Conservation (phyloP, 805 yeast species). For the Suhomyces sp. region DNA sequence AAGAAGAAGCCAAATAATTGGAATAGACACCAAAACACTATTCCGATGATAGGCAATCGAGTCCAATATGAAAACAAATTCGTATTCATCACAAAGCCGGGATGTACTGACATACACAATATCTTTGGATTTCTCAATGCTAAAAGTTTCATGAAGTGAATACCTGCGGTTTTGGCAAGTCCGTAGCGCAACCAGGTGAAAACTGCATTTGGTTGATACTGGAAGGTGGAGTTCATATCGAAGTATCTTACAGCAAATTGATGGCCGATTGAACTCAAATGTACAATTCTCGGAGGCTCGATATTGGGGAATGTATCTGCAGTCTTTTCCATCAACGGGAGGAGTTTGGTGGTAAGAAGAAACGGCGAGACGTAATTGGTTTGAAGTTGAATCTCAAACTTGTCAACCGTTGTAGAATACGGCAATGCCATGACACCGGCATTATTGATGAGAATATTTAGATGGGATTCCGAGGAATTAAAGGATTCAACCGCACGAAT, state of each 20-base stretch:
- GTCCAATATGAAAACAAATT: slow-evolving; percentile 76
- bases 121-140: slow-evolving; percentile 67
- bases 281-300: slow-evolving; percentile 55
- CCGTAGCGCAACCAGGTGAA: slow-evolving; percentile 82
- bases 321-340: slow-evolving; percentile 51
- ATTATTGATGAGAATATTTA: slow-evolving; percentile 69
- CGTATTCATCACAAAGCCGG: slow-evolving; percentile 85
- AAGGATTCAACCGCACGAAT: slow-evolving; percentile 47
- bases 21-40: slow-evolving; percentile 67
- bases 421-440: slow-evolving; percentile 86
- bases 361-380: slow-evolving; percentile 78
- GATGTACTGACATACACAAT: slow-evolving; percentile 67
- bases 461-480: slow-evolving; percentile 42
- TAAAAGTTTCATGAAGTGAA: slow-evolving; percentile 66
- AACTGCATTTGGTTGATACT: slow-evolving; percentile 60
- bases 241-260: slow-evolving; percentile 49
- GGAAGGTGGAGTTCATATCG: slow-evolving; percentile 47
- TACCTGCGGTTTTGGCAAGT: slow-evolving; percentile 72
- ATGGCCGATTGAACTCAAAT: slow-evolving; percentile 68
- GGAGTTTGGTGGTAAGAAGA: slow-evolving; percentile 58
- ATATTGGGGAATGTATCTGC: slow-evolving; percentile 22
- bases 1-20: slow-evolving; percentile 66
- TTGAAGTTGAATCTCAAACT: slow-evolving; percentile 77
- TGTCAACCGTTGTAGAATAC: slow-evolving; percentile 58
- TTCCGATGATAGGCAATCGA: slow-evolving; percentile 73